Evolutionary conservation across 768 basidiomycete genomes (phyloP).

Genomic region (Termitomyces sp.): DNA sequence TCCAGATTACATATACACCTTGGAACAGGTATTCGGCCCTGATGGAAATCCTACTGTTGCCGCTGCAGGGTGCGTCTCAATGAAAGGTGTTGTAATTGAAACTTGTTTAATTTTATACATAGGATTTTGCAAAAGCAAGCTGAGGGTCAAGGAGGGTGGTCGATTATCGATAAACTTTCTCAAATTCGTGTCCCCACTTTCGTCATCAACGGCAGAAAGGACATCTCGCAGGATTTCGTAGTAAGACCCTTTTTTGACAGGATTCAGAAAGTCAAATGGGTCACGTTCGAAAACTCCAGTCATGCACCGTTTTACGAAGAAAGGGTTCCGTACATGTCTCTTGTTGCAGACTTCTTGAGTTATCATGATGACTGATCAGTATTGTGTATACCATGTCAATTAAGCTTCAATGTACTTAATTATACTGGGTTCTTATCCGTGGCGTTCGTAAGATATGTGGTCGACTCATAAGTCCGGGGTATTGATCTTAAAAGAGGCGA

Average conservation of each 20-base stretch:
- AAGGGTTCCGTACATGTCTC: constrained; percentile 29
- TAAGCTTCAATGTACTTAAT: neutral
- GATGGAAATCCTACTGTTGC: constrained; percentile 21
- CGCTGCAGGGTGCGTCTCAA: neutral
- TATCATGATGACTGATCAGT: neutral
- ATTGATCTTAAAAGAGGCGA: neutral
- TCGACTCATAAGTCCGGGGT: neutral
- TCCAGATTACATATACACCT: constrained; percentile 10
- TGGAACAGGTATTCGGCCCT: constrained; percentile 15
- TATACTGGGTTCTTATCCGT: neutral
- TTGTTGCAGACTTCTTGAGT: constrained; percentile 27
- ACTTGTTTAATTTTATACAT: neutral
- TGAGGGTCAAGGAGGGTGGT: constrained; percentile 25
- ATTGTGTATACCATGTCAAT: neutral
- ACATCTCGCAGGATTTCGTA: constrained; percentile 34
- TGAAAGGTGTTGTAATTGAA: neutral
- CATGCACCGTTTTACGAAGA: constrained; percentile 43
- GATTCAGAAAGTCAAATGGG: constrained; percentile 37
- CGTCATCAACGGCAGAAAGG: constrained; percentile 34
- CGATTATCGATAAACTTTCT: constrained; percentile 35
- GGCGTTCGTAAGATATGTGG: neutral
- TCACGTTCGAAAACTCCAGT: constrained; percentile 35
- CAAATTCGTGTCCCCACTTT: constrained; percentile 33
- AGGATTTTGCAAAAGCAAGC: constrained; percentile 18
- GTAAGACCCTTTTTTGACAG: constrained; percentile 30